phyloP scores from a whole-genome alignment of 208 protist species.

The Crithidia bombi region DNA sequence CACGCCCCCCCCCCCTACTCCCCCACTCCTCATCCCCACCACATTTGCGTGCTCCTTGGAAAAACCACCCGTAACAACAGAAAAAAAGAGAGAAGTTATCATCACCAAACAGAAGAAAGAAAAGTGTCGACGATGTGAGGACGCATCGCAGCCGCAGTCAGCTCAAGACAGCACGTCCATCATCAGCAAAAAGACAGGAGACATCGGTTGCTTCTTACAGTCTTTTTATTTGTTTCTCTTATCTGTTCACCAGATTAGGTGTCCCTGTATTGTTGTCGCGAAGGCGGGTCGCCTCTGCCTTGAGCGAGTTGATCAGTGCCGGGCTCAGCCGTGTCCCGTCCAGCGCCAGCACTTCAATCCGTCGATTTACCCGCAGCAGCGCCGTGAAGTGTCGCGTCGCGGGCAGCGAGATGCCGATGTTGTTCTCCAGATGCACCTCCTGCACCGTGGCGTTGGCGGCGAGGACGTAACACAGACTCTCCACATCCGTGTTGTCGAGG shows the following conservation, averaged over 20 bases:
- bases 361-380: constrained; percentile 68
- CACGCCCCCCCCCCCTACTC: too few species aligned
- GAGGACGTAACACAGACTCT: constrained; percentile 76
- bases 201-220: background rate
- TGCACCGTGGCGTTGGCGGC: constrained; percentile 48
- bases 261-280: too few species aligned
- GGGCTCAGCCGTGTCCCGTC: constrained; percentile 73
- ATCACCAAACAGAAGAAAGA: too few species aligned
- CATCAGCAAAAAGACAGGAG: too few species aligned
- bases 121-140: too few species aligned
- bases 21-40: too few species aligned
- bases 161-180: too few species aligned
- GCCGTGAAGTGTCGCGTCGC: constrained; percentile 70
- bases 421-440: constrained; percentile 75
- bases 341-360: constrained; percentile 61
- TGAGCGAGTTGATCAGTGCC: constrained; percentile 55
- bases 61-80: too few species aligned
- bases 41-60: too few species aligned
- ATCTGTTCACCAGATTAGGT: too few species aligned
- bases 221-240: constrained; percentile 15
- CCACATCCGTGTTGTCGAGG: constrained; percentile 81
- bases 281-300: constrained; percentile 44
- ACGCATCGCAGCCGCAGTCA: too few species aligned
- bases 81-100: too few species aligned
- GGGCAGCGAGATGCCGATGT: constrained; percentile 82